Conservation (phyloP, 1,284 basidiomycete genomes). For the Irpex lacteus region DNA sequence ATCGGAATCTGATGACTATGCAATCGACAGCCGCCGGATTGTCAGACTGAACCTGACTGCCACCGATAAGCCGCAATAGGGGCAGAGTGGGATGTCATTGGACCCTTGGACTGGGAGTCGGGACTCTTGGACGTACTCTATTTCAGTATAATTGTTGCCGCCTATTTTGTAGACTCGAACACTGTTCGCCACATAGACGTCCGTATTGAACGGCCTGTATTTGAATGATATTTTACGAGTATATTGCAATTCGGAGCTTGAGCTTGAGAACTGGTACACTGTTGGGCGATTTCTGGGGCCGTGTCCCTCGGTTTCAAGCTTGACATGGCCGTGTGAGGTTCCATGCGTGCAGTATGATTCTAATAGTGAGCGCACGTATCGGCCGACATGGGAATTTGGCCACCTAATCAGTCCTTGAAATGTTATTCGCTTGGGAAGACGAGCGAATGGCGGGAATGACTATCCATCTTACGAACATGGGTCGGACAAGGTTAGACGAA, state of each 20-base stretch:
- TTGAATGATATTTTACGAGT: too few relatives aligned
- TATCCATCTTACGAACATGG: too few relatives aligned
- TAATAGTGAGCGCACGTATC: too few relatives aligned
- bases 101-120: neutral
- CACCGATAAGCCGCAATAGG: constrained; percentile 32
- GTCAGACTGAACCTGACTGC: constrained; percentile 48
- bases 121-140: neutral
- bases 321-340: neutral
- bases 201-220: neutral
- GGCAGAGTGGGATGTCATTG: neutral
- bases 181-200: neutral
- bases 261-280: neutral
- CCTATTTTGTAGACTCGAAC: neutral
- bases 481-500: too few relatives aligned
- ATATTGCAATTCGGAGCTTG: neutral
- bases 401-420: too few relatives aligned
- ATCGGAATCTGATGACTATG: constrained; percentile 36
- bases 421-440: too few relatives aligned
- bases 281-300: too few relatives aligned
- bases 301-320: neutral
- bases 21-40: constrained; percentile 46
- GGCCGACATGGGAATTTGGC: too few relatives aligned
- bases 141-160: neutral
- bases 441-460: too few relatives aligned
- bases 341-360: neutral